A percentile compares a stretch with the other conserved stretches of the same genome.
Evolutionary conservation across 208 protist genomes (phyloP).

Genomic region (Tritrichomonas musculus): DNA sequence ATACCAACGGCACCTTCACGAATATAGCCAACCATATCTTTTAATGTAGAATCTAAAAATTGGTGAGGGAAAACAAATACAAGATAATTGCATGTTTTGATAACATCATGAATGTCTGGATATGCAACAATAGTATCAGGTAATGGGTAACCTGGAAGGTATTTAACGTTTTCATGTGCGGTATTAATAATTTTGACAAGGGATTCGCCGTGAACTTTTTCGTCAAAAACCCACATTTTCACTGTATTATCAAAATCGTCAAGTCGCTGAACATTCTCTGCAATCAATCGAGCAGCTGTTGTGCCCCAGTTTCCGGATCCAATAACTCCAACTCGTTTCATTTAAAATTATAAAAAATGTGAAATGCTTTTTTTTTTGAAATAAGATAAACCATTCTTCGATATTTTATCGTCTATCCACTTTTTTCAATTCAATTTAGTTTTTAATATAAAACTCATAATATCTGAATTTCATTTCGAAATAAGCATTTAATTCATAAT

Average conservation of each 20-base stretch:
- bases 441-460: too few relatives aligned
- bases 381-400: too few relatives aligned
- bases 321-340: not conserved
- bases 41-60: conserved; percentile 2
- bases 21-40: not conserved
- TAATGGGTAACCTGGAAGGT: conserved; percentile 42
- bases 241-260: not conserved
- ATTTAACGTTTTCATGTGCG: conserved; percentile 50
- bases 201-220: conserved; percentile 45
- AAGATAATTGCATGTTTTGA: conserved; percentile 35
- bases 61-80: conserved; percentile 43
- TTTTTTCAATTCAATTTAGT: too few relatives aligned
- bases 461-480: too few relatives aligned
- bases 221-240: conserved; percentile 44
- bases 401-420: too few relatives aligned
- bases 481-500: too few relatives aligned
- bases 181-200: conserved; percentile 49
- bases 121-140: conserved; percentile 39
- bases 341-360: too few relatives aligned
- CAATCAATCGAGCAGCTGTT: not conserved
- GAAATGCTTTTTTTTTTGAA: too few relatives aligned
- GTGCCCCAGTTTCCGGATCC: conserved; percentile 14
- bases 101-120: not conserved
- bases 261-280: not conserved
- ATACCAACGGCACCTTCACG: not conserved